Conservation (phyloP, 2,329 filamentous ascomycete species). For the Scedosporium boydii region DNA sequence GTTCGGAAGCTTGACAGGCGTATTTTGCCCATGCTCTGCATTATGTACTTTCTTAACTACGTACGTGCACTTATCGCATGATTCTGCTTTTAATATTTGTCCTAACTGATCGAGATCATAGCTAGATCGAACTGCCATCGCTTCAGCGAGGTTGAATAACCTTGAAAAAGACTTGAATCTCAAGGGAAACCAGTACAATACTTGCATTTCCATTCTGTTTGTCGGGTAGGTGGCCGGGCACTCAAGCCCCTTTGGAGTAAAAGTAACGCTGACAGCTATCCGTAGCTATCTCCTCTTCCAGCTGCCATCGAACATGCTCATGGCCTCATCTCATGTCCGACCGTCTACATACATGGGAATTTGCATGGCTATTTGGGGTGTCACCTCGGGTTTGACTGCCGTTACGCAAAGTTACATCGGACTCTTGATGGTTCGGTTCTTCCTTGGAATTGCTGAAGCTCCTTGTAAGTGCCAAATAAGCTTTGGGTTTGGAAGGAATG, state of each 20-base stretch:
- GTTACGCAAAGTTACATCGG: slow-evolving; percentile 27
- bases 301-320: slow-evolving; percentile 29
- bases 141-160: slow-evolving; percentile 12
- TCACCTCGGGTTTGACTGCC: slow-evolving; percentile 27
- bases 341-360: slow-evolving; percentile 28
- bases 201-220: slow-evolving; percentile 24
- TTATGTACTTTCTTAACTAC: slow-evolving; percentile 26
- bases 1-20: slow-evolving; percentile 21
- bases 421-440: slow-evolving; percentile 28
- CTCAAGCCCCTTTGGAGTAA: no score
- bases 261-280: background rate
- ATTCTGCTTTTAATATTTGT: background rate
- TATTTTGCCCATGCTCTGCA: slow-evolving; percentile 21
- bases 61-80: slow-evolving; percentile 5
- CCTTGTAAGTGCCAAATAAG: slow-evolving; percentile 12
- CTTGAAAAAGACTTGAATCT: slow-evolving; percentile 26
- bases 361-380: slow-evolving; percentile 23
- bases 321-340: slow-evolving; percentile 17
- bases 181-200: slow-evolving; percentile 27
- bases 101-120: slow-evolving; percentile 6
- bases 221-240: slow-evolving; percentile 18
- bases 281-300: slow-evolving; percentile 23
- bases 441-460: slow-evolving; percentile 21
- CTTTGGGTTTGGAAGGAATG: no score
- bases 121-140: slow-evolving; percentile 19